Percentiles rank a stretch among this genome's conserved stretches.
These are phyloP conservation scores for Fusarium clavum DNA, from an alignment of 2,329 filamentous ascomycete species.

Conservation along the genomic window DNA sequence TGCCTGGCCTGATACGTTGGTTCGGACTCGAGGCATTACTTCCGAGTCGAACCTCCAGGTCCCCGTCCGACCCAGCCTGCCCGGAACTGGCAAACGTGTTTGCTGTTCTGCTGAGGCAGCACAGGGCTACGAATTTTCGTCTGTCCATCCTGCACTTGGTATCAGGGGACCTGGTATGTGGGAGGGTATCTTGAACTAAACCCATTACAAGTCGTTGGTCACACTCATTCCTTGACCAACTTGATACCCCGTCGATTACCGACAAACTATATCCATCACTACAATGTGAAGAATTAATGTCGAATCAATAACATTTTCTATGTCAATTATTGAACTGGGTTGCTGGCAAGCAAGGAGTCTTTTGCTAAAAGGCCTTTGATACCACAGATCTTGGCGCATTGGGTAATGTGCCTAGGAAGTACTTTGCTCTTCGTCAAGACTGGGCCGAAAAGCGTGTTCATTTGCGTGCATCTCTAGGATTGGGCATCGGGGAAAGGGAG, in stretches of 20 bases:
- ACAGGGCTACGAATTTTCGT: constrained; percentile 59
- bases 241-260: constrained; percentile 35
- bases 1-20: constrained; percentile 53
- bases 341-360: constrained; percentile 47
- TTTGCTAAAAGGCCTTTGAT: constrained; percentile 49
- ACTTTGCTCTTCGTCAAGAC: constrained; percentile 49
- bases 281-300: constrained; percentile 44
- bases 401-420: constrained; percentile 49
- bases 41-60: constrained; percentile 52
- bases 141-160: constrained; percentile 62
- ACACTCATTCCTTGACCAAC: constrained; percentile 37
- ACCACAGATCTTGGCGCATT: constrained; percentile 45
- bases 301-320: constrained; percentile 45
- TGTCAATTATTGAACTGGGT: constrained; percentile 43
- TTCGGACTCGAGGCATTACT: constrained; percentile 50
- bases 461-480: constrained; percentile 58
- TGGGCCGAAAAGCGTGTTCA: constrained; percentile 56
- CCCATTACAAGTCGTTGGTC: constrained; percentile 29
- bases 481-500: constrained; percentile 48
- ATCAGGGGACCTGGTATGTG: constrained; percentile 73
- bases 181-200: constrained; percentile 70
- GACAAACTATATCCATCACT: constrained; percentile 36
- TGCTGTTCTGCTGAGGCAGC: constrained; percentile 73
- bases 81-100: constrained; percentile 70
- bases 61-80: constrained; percentile 56